Evolutionary conservation across 192 early-diverging fungal species (phyloP).

Genomic region (Backusella westeae): DNA sequence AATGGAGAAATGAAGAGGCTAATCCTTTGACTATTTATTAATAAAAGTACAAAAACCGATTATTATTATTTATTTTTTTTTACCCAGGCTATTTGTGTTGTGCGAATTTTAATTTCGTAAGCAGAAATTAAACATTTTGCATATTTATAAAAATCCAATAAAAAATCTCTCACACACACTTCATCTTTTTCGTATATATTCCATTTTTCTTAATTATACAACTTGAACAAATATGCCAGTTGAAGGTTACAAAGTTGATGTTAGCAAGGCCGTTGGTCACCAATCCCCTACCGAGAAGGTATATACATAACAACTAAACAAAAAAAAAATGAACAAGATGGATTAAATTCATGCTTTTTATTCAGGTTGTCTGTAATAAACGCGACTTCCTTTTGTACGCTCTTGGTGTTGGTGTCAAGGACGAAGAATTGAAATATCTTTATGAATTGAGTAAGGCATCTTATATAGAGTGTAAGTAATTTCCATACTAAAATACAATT

Average conservation of each 20-base stretch:
- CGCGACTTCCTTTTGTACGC: slow-evolving; percentile 72
- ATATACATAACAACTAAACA: slow-evolving; percentile 5
- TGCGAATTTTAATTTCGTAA: slow-evolving; percentile 12
- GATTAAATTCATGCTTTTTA: not conserved
- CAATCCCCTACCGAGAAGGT: slow-evolving; percentile 42
- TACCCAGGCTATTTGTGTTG: not conserved
- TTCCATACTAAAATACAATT: not conserved
- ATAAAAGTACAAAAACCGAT: not conserved
- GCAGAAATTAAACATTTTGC: slow-evolving; percentile 3
- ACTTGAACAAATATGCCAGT: slow-evolving; percentile 15
- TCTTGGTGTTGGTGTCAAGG: slow-evolving; percentile 57
- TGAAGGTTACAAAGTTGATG: slow-evolving; percentile 45
- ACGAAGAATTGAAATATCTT: slow-evolving; percentile 61
- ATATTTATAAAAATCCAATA: not conserved
- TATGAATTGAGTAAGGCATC: slow-evolving; percentile 58
- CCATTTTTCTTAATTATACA: not conserved
- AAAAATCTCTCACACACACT: not conserved
- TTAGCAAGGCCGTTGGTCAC: slow-evolving; percentile 56
- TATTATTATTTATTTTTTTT: not conserved
- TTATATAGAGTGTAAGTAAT: too few species aligned
- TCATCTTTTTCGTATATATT: not conserved
- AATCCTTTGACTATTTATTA: slow-evolving; percentile 5
- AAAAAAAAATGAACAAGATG: not conserved
- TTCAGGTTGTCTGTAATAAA: slow-evolving; percentile 29
- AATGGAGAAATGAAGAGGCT: not conserved